Conservation (phyloP, 2,329 filamentous ascomycete species). For the Fusarium azukiicola region DNA sequence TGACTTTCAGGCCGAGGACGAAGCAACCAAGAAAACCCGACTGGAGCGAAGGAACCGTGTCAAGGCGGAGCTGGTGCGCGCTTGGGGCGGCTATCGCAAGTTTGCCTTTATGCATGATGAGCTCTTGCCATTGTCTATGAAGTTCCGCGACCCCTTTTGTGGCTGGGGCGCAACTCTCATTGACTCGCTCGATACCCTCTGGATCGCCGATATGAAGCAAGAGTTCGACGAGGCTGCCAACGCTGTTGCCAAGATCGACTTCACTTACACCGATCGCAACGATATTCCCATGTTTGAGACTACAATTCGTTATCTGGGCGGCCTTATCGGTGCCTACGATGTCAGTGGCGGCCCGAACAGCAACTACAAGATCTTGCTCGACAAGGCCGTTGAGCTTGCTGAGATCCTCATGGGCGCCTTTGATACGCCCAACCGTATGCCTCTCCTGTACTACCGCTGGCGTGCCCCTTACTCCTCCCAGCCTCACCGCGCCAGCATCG, state of each 20-base stretch:
- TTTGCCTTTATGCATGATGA: constrained; percentile 94
- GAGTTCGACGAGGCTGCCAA: constrained; percentile 90
- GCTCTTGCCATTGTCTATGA: constrained; percentile 85
- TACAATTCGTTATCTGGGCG: constrained; percentile 94
- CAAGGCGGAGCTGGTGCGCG: constrained; percentile 86
- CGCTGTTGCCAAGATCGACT: constrained; percentile 88
- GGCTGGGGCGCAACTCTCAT: constrained; percentile 95
- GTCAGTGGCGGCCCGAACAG: constrained; percentile 82
- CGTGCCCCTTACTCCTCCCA: constrained; percentile 82
- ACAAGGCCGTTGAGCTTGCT: constrained; percentile 89
- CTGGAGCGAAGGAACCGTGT: constrained; percentile 83
- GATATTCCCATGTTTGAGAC: constrained; percentile 97
- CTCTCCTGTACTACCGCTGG: constrained; percentile 90
- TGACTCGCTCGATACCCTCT: constrained; percentile 90
- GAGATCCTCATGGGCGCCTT: constrained; percentile 91
- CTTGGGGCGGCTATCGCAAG: constrained; percentile 91
- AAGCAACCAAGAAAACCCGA: constrained; percentile 79
- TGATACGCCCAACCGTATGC: constrained; percentile 97
- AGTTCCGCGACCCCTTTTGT: constrained; percentile 90
- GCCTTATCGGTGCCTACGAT: constrained; percentile 92
- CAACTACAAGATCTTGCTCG: constrained; percentile 83
- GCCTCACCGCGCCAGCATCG: constrained; percentile 80
- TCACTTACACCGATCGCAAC: constrained; percentile 83
- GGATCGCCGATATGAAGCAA: constrained; percentile 90
- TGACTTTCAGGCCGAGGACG: constrained; percentile 83